Evolutionary conservation across 2,329 filamentous ascomycete genomes (phyloP).

Genomic region (Monilinia aucupariae): DNA sequence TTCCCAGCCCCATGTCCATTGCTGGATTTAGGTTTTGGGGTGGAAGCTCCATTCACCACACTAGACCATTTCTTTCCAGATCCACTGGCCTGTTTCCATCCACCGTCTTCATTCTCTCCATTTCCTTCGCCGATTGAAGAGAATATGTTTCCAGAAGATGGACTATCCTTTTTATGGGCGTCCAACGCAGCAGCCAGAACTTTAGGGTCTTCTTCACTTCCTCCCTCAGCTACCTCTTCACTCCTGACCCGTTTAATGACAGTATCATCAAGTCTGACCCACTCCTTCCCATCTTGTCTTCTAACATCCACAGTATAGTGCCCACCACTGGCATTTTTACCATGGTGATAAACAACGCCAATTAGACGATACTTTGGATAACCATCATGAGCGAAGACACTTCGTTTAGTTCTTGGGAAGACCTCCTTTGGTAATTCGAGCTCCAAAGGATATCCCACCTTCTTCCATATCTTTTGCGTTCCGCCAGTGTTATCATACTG

Average conservation of each 20-base stretch:
- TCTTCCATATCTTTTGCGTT: slow-evolving; percentile 98
- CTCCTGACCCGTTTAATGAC: slow-evolving; percentile 76
- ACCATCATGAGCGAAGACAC: slow-evolving; percentile 58
- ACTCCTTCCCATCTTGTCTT: slow-evolving; percentile 89
- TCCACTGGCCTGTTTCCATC: slow-evolving; percentile 85
- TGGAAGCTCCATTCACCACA: slow-evolving; percentile 58
- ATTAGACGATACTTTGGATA: slow-evolving; percentile 81
- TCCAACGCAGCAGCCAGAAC: slow-evolving; percentile 61
- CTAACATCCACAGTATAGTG: slow-evolving; percentile 98
- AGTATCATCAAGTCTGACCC: slow-evolving; percentile 95
- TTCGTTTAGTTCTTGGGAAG: slow-evolving; percentile 68
- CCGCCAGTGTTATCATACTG: slow-evolving; percentile 85
- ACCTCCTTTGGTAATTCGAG: slow-evolving; percentile 89
- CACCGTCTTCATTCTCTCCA: slow-evolving; percentile 62
- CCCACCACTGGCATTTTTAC: slow-evolving; percentile 90
- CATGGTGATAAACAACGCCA: slow-evolving; percentile 93
- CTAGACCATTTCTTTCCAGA: slow-evolving; percentile 66
- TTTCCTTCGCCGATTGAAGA: slow-evolving; percentile 59
- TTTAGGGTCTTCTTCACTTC: slow-evolving; percentile 73
- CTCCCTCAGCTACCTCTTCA: slow-evolving; percentile 84
- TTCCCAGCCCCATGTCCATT: slow-evolving; percentile 33
- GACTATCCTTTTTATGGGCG: slow-evolving; percentile 54
- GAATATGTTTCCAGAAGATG: slow-evolving; percentile 64
- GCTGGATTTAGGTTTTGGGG: slow-evolving; percentile 54
- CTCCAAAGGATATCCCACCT: slow-evolving; percentile 89